Evolutionary conservation across 768 basidiomycete species (phyloP).

Genomic region (Serpula lacrymans): DNA sequence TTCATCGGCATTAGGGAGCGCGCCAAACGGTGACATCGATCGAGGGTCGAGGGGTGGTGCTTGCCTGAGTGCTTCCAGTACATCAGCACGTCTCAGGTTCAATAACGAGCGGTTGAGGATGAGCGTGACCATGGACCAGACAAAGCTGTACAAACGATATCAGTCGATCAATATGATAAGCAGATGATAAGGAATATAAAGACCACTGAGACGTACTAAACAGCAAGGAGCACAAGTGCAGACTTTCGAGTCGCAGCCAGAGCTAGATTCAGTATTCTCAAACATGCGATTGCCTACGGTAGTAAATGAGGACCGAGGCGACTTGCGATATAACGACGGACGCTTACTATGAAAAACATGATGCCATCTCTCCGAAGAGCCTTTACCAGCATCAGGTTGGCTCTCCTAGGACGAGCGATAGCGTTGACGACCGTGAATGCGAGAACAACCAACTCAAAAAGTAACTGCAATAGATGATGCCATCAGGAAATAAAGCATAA

Average conservation of each 20-base stretch:
- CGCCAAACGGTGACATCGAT: too few species aligned
- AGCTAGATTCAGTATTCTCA: conserved; percentile 25
- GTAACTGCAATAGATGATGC: conserved; percentile 26
- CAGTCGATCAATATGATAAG: too few species aligned
- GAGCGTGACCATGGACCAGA: conserved; percentile 32
- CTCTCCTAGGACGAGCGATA: conserved; percentile 28
- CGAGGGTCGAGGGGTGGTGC: too few species aligned
- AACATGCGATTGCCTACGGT: conserved; percentile 17
- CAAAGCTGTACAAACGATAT: conserved; percentile 29
- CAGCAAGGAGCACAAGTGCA: conserved; percentile 21
- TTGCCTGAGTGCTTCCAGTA: conserved; percentile 12
- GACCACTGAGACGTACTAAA: conserved; percentile 27
- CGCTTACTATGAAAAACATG: conserved; percentile 30
- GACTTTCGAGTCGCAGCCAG: conserved; percentile 21
- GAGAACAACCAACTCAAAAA: conserved; percentile 33
- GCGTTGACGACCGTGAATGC: conserved; percentile 31
- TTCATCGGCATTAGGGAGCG: too few species aligned
- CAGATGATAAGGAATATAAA: not conserved
- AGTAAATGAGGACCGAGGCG: not conserved
- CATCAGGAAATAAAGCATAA: too few species aligned
- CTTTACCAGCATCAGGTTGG: conserved; percentile 20
- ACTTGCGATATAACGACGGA: too few species aligned
- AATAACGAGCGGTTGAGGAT: conserved; percentile 32
- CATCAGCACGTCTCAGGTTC: conserved; percentile 17
- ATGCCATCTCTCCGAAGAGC: conserved; percentile 34